These are phyloP conservation scores for Fusarium nygamai DNA, from an alignment of 2,329 filamentous ascomycete genomes.

Conservation along the genomic window DNA sequence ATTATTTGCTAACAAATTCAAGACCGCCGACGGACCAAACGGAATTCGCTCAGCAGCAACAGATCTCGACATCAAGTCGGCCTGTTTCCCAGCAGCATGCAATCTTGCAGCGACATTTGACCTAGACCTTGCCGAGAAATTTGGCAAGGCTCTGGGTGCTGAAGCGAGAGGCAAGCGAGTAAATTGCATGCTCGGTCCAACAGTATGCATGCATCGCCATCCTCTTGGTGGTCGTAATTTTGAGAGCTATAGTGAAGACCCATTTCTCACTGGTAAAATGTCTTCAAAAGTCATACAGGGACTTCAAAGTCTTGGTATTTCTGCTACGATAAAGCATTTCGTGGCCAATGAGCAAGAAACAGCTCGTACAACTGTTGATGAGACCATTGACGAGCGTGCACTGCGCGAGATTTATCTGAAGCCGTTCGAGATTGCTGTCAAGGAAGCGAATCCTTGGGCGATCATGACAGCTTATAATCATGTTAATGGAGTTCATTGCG, in stretches of 20 bases:
- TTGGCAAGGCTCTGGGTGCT: slow-evolving; percentile 68
- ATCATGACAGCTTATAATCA: slow-evolving; percentile 60
- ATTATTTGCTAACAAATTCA: not conserved
- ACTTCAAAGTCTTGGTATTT: slow-evolving; percentile 54
- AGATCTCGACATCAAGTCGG: slow-evolving; percentile 43
- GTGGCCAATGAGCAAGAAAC: slow-evolving; percentile 55
- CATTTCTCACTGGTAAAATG: slow-evolving; percentile 56
- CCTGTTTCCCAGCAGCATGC: slow-evolving; percentile 47
- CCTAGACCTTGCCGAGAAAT: slow-evolving; percentile 61
- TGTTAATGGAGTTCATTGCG: slow-evolving; percentile 57
- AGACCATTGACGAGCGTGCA: slow-evolving; percentile 44
- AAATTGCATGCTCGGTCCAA: slow-evolving; percentile 76
- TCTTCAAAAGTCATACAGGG: slow-evolving; percentile 56
- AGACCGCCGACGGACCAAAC: slow-evolving; percentile 48
- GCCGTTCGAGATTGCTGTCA: slow-evolving; percentile 57
- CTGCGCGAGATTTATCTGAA: slow-evolving; percentile 54
- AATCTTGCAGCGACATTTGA: slow-evolving; percentile 71
- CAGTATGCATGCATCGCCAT: slow-evolving; percentile 59
- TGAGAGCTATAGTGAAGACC: slow-evolving; percentile 60
- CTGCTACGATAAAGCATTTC: slow-evolving; percentile 59
- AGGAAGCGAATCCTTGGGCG: slow-evolving; percentile 53
- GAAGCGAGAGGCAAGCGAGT: slow-evolving; percentile 68
- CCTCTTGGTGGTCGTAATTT: slow-evolving; percentile 60
- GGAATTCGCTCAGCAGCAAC: slow-evolving; percentile 48
- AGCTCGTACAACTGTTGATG: slow-evolving; percentile 44